Base-by-base conservation (phyloP, 495 filamentous ascomycete species). In the Tuber indicum region DNA sequence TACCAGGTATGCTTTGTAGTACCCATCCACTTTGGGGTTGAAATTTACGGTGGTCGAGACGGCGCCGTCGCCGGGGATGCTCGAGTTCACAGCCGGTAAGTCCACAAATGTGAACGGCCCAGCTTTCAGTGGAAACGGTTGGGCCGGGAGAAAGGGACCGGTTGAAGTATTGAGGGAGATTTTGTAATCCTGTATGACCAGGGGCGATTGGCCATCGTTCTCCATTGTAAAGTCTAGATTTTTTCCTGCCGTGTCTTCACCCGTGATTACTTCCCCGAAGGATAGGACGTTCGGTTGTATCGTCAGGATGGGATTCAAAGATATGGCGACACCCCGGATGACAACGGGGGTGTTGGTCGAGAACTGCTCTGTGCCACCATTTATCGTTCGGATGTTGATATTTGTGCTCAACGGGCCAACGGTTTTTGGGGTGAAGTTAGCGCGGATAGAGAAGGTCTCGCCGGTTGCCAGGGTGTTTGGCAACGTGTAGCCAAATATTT, bases 361-460 rank as follows among this genome's bases (percentile, higher is more conserved):
- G 47, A 74, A 83, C n/a, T 74, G 46, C 39, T 72, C 73, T 3
- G 71, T 74, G 2, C 78, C 82, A 1, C 81, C 47, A 70, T 83
- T 83, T 17, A 83, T 84, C 5, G 83, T 85, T 43, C 76, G 82
- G 46, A 86, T n/a, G 14, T 83, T 76, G 41, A 86, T 83, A 44
- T 86, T 84, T 16, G 77, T 82, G 21, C 84, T 84, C 19, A 86
- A 77, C 1, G 85, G 81, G 0, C 85, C 85, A 42, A 86, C 83
- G 14, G 58, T 21, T 39, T 75, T 75, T 0, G 85, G 86, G 16
- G 47, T 82, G 75, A 86, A 88, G 2, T 78, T 81, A 41, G 85
- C 84, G 26, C 84, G 79, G 79, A 88, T 86, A 5, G 72, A 83
- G 66, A 88, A 85, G 14, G 79, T 84, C 8, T 81, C 77, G 7